Evolutionary conservation across 768 basidiomycete species (phyloP), one percentile per base, ranked within the genome.

Genomic region (Suillus plorans): DNA sequence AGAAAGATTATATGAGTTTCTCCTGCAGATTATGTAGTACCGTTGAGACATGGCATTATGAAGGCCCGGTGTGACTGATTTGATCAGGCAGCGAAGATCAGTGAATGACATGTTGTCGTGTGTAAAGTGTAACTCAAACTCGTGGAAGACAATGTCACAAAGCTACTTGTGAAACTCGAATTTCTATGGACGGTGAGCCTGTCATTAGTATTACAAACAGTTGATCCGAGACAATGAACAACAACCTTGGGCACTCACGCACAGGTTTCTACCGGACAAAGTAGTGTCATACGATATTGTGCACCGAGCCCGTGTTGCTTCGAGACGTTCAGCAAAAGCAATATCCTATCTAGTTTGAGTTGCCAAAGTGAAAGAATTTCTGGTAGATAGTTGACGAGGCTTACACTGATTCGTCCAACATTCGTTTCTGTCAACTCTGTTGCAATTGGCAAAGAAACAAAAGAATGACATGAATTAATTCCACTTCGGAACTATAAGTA

Each of bases 1-100:
- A 55, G 53, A 53, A 31, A 25, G 66, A 45, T 76, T 76, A 69
- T 74, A 76, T 22, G 41, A 57, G n/a, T 22, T 34, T 34, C 50
- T 59, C 60, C 31, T 41, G 25, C 2, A 41, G 14, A 58, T 58
- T 58, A 58, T 58, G 58, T 59, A 41, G 58, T 59, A 41, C 39
- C 58, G 6, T 59, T 59, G 58, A 59, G 39, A 42, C 41, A 59
- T 59, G 41, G 41, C 41, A 25, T 59, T 34, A 36, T 55, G 34
- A 55, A 36, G 34, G 31, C 20, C 20, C 20, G 34, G 58, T 42
- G 58, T 59, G 58, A 55, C 53, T 55, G 53, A 58, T 42, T 18
- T 59, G 58, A 59, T 59, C 58, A 25, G 58, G 57, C 39, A 39
- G 37, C 37, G 28, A 59, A 59, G 28, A 28, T 42, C 41, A 42